Percentiles rank a stretch among this genome's conserved stretches.
Evolutionary conservation across 2,329 filamentous ascomycete species (phyloP).

Genomic region (Dissoconium aciculare): DNA sequence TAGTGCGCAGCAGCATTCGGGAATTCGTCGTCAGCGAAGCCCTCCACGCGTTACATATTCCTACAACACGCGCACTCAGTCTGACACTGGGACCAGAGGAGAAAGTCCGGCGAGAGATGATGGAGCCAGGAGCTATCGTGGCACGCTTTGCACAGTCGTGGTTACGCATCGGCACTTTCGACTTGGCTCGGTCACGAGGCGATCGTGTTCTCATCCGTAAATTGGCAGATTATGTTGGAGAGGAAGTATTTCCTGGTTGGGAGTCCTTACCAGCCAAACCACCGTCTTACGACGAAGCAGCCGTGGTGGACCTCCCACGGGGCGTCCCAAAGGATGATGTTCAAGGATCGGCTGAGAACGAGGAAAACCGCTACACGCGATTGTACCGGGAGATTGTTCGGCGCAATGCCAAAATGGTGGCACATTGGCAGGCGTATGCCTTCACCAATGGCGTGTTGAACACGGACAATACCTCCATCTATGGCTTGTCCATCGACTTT

Average conservation of each 20-base stretch:
- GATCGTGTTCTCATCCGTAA: conserved; percentile 60
- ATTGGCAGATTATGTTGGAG: conserved; percentile 68
- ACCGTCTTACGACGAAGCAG: conserved; percentile 33
- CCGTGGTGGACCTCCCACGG: conserved; percentile 28
- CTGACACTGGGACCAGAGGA: conserved; percentile 61
- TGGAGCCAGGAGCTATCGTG: conserved; percentile 87
- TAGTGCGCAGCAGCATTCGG: conserved; percentile 78
- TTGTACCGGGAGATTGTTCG: conserved; percentile 78
- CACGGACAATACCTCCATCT: conserved; percentile 90
- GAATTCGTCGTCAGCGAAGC: conserved; percentile 89
- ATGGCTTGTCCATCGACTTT: conserved; percentile 81
- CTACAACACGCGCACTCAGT: conserved; percentile 72
- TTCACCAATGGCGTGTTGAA: conserved; percentile 98
- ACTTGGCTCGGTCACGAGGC: conserved; percentile 68
- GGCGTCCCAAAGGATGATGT: conserved; percentile 35
- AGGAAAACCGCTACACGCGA: conserved; percentile 75
- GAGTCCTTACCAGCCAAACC: conserved; percentile 55
- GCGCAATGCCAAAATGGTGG: conserved; percentile 75
- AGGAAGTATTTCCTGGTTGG: conserved; percentile 81
- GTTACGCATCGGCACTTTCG: conserved; percentile 90
- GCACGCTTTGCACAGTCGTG: conserved; percentile 80
- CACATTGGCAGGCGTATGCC: conserved; percentile 93
- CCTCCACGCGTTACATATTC: conserved; percentile 71
- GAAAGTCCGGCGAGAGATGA: conserved; percentile 59
- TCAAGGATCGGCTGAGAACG: conserved; percentile 48